Evolutionary conservation across 306 rosid genomes (phyloP).

Genomic region (Castanospermum australe): DNA sequence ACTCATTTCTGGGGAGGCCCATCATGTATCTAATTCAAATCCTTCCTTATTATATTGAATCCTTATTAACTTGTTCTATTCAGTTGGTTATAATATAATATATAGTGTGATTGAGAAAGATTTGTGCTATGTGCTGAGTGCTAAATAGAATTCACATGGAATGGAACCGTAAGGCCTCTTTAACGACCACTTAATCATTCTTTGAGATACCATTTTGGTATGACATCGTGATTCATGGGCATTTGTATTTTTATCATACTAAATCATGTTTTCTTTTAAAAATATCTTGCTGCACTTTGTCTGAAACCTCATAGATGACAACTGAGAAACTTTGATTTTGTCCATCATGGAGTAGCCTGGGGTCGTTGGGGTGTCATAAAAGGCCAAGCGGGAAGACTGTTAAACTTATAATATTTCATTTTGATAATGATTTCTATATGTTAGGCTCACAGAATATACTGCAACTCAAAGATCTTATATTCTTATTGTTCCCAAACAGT

Average conservation of each 20-base stretch:
- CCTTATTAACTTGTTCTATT: neutral
- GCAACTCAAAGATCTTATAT: neutral
- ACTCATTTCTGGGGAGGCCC: slow-evolving; percentile 12
- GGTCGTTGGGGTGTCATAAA: neutral
- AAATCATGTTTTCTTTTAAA: neutral
- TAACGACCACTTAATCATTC: slow-evolving; percentile 37
- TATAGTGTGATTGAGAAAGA: neutral
- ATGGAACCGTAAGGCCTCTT: slow-evolving; percentile 27
- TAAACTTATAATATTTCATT: neutral
- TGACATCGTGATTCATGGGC: slow-evolving; percentile 25
- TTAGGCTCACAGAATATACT: neutral
- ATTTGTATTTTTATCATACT: slow-evolving; percentile 2
- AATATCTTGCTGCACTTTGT: neutral
- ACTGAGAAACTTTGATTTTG: slow-evolving; percentile 11
- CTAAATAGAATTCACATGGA: slow-evolving; percentile 30
- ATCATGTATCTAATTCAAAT: slow-evolving; percentile 1
- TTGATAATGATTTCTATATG: neutral
- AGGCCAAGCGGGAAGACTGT: neutral
- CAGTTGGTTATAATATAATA: neutral
- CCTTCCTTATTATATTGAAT: slow-evolving; percentile 7
- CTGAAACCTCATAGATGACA: neutral
- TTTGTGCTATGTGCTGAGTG: slow-evolving; percentile 17
- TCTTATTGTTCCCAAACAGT: neutral
- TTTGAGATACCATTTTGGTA: slow-evolving; percentile 15
- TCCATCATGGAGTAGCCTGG: neutral